A percentile compares a stretch with the other conserved stretches of the same genome.
Conservation (phyloP, 768 basidiomycete genomes). For the Infundibulicybe gibba region DNA sequence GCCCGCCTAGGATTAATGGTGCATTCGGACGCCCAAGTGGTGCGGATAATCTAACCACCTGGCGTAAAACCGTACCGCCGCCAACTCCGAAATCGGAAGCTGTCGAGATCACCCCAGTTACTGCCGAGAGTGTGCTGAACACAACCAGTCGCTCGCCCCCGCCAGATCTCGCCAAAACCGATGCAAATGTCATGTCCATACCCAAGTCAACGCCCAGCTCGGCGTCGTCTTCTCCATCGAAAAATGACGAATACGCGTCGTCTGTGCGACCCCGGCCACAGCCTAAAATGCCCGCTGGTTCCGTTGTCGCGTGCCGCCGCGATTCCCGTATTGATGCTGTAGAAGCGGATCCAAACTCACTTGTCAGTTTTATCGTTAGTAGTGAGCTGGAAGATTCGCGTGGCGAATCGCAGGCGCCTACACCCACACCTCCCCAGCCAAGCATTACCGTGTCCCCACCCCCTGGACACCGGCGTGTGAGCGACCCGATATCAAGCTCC, state of each 20-base stretch:
- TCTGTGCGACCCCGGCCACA: constrained; percentile 46
- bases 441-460: constrained; percentile 17
- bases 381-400: constrained; percentile 67
- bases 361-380: constrained; percentile 73
- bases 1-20: constrained; percentile 18
- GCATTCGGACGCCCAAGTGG: constrained; percentile 39
- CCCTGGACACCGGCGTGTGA: neutral
- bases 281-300: constrained; percentile 70
- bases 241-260: constrained; percentile 21
- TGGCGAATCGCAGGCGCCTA: constrained; percentile 14
- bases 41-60: constrained; percentile 38
- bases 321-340: constrained; percentile 53
- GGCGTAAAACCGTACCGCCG: constrained; percentile 34
- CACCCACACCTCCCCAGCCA: constrained; percentile 16
- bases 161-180: constrained; percentile 39
- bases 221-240: constrained; percentile 24
- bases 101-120: constrained; percentile 9
- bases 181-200: constrained; percentile 23
- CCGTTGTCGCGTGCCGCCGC: constrained; percentile 71
- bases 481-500: neutral
- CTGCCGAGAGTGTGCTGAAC: constrained; percentile 29
- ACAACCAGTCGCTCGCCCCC: constrained; percentile 69
- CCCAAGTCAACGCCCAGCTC: constrained; percentile 17
- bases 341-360: constrained; percentile 39
- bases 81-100: constrained; percentile 14